These are phyloP conservation scores for Coleophoma crateriformis DNA, from an alignment of 2,329 filamentous ascomycete genomes.

Conservation along the genomic window DNA sequence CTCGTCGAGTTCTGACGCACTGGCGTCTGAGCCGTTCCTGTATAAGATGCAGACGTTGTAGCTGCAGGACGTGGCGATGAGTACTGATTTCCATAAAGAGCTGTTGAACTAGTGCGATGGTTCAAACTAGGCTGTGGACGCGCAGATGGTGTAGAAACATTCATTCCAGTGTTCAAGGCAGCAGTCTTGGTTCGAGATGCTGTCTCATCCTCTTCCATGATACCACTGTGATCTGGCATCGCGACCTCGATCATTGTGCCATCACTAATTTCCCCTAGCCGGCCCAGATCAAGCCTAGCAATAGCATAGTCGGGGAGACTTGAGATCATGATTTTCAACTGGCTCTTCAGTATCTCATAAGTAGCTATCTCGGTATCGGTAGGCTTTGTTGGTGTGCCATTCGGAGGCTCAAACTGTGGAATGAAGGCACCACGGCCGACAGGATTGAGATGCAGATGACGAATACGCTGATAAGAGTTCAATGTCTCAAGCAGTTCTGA, in stretches of 20 bases:
- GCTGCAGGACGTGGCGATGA: slow-evolving; percentile 14
- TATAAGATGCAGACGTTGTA: slow-evolving; percentile 15
- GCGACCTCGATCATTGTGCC: slow-evolving; percentile 44
- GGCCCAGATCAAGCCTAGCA: slow-evolving; percentile 49
- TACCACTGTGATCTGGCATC: slow-evolving; percentile 40
- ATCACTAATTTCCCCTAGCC: slow-evolving; percentile 46
- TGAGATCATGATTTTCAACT: slow-evolving; percentile 44
- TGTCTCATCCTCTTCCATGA: slow-evolving; percentile 47
- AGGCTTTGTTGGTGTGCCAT: slow-evolving; percentile 59
- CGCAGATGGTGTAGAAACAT: slow-evolving; percentile 8
- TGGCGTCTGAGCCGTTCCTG: slow-evolving; percentile 20
- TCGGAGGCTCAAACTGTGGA: slow-evolving; percentile 52
- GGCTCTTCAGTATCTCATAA: slow-evolving; percentile 45
- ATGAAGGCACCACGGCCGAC: slow-evolving; percentile 57
- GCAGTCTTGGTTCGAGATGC: slow-evolving; percentile 20
- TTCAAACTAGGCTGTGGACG: slow-evolving; percentile 14
- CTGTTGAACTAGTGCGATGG: slow-evolving; percentile 19
- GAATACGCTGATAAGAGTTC: slow-evolving; percentile 73
- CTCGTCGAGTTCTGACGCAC: slow-evolving; percentile 17
- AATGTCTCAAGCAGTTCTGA: slow-evolving; percentile 73
- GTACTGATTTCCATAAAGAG: slow-evolving; percentile 27
- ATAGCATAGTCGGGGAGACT: slow-evolving; percentile 50
- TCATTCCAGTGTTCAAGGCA: slow-evolving; percentile 9
- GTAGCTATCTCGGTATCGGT: slow-evolving; percentile 48
- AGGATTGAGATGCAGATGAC: slow-evolving; percentile 63